Conservation (phyloP, 768 basidiomycete genomes). For the Russula sp. region DNA sequence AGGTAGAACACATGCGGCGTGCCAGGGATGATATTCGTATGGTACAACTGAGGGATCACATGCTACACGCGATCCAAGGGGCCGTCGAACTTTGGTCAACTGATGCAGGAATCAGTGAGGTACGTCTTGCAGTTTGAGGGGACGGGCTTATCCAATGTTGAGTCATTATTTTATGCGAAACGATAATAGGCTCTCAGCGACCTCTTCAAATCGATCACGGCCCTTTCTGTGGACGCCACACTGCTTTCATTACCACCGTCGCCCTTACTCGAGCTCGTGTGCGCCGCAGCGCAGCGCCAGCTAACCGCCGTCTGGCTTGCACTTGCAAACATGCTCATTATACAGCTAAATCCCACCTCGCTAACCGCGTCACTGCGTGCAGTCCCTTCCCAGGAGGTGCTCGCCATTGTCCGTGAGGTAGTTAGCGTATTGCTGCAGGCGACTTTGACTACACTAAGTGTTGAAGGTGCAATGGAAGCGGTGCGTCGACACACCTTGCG, state of each 20-base stretch:
- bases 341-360: slow-evolving; percentile 78
- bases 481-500: slow-evolving; percentile 42
- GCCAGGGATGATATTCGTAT: slow-evolving; percentile 65
- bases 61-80: slow-evolving; percentile 57
- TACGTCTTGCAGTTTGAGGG: slow-evolving; percentile 41
- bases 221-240: slow-evolving; percentile 71
- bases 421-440: slow-evolving; percentile 59
- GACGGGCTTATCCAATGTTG: neutral
- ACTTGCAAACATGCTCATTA: slow-evolving; percentile 73
- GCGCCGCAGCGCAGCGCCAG: slow-evolving; percentile 65
- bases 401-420: slow-evolving; percentile 52
- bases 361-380: slow-evolving; percentile 46
- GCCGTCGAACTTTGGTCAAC: slow-evolving; percentile 74
- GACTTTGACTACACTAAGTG: slow-evolving; percentile 50
- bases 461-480: slow-evolving; percentile 64
- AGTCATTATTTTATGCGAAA: slow-evolving; percentile 1
- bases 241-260: slow-evolving; percentile 77
- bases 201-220: slow-evolving; percentile 81
- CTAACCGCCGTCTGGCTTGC: slow-evolving; percentile 83
- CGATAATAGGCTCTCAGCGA: slow-evolving; percentile 66
- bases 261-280: slow-evolving; percentile 77
- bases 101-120: slow-evolving; percentile 74
- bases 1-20: slow-evolving; percentile 52
- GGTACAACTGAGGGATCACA: slow-evolving; percentile 59
- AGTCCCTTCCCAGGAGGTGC: slow-evolving; percentile 53